Evolutionary conservation across 306 rosid genomes (phyloP), one percentile per base, ranked within the genome.

Genomic region (Cucumis melo): DNA sequence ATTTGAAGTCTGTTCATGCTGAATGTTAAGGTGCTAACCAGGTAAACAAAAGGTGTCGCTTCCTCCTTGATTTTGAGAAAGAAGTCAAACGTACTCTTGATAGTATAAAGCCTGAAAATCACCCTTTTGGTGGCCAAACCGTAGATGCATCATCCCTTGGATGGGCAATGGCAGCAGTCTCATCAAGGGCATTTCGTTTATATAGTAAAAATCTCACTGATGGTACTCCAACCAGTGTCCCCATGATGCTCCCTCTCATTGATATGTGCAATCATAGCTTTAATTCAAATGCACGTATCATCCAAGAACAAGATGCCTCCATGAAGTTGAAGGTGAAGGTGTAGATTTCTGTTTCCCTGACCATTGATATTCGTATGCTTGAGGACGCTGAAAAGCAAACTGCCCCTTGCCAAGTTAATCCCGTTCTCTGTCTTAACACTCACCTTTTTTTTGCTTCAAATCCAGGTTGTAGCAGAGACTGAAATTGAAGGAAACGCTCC

Each of bases 201-300:
- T 78, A 91, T 64, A 95, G 90, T 77, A 81, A 87, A 84, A 91
- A 76, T 86, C 79, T 77, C 72, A 68, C 84, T 39, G 86, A 84
- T 84, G 92, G 89, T 41, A 68, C 50, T 48, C 67, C 77, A 32
- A 72, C 66, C 15, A 79, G 86, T 58, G 73, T 90, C 53, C 96
- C 96, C 62, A 91, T 90, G 98, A 87, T 94, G 94, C 98, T 94
- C 82, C 98, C 98, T 77, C 95, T 94, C 27, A 89, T 94, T 34
- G 97, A 94, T 83, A 91, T 91, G 98, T 94, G 98, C 87, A 94
- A 94, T 81, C 98, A 94, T 78, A 90, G 95, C 91, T 94, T 94
- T 81, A 66, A 78, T 74, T 89, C 98, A 11, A 94, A 91, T 87
- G 91, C 89, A 14, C 79, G 77, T 77, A 90, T 94, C 78, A 86